phyloP scores from a whole-genome alignment of 495 filamentous ascomycete species.

The Penicillium canescens region DNA sequence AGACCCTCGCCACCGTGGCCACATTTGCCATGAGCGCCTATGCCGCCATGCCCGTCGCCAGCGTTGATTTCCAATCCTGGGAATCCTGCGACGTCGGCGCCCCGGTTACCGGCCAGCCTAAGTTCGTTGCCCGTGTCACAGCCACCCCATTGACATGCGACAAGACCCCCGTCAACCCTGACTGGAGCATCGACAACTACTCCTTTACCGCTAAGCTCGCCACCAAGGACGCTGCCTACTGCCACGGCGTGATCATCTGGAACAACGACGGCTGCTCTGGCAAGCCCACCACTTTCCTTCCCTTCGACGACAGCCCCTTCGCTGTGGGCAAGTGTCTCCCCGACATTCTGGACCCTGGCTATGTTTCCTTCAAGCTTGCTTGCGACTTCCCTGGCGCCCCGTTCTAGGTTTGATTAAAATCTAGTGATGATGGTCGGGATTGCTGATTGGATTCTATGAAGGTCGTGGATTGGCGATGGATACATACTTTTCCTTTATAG shows the following conservation, averaged over 20 bases:
- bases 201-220: conserved; percentile 21
- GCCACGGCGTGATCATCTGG: conserved; percentile 22
- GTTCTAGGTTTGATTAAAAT: not conserved
- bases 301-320: conserved; percentile 16
- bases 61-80: conserved; percentile 26
- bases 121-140: conserved; percentile 11
- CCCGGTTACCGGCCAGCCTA: conserved; percentile 16
- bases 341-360: conserved; percentile 21
- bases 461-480: conserved; percentile 1
- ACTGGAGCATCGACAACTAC: conserved; percentile 29
- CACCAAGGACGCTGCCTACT: conserved; percentile 23
- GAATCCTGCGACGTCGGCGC: conserved; percentile 20
- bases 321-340: conserved; percentile 21
- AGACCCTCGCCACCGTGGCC: conserved; percentile 24
- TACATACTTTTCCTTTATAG: not conserved
- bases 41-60: conserved; percentile 23
- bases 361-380: conserved; percentile 22
- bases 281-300: conserved; percentile 16
- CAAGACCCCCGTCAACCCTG: conserved; percentile 23
- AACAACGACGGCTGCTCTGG: conserved; percentile 28
- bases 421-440: not conserved
- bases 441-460: not conserved
- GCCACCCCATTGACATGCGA: conserved; percentile 25
- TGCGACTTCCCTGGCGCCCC: conserved; percentile 10
- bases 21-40: conserved; percentile 18